Evolutionary conservation across 2,329 filamentous ascomycete genomes (phyloP).

Genomic region (Ophiosphaerella herpotricha): DNA sequence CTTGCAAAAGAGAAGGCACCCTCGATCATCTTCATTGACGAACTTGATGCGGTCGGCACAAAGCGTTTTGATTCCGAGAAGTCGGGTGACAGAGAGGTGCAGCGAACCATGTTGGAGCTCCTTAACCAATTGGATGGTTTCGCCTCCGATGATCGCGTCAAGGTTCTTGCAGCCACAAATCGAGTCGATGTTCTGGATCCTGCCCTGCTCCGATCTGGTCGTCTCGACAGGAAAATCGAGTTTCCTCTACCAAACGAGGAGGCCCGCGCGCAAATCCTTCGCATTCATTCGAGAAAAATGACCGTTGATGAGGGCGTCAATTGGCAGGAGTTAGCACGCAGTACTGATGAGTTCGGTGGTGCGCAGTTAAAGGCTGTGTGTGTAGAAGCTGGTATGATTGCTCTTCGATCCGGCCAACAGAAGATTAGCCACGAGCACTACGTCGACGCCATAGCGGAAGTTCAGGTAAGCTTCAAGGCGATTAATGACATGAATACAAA

Average conservation of each 20-base stretch:
- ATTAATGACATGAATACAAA: not conserved
- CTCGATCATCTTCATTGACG: slow-evolving; percentile 99
- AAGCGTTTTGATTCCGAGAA: slow-evolving; percentile 99
- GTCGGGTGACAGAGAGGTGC: slow-evolving; percentile 95
- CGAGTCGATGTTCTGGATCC: slow-evolving; percentile 92
- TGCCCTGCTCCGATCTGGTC: slow-evolving; percentile 85
- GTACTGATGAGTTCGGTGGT: slow-evolving; percentile 97
- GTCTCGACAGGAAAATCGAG: slow-evolving; percentile 95
- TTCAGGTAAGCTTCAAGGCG: slow-evolving; percentile 62
- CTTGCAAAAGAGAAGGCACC: slow-evolving; percentile 98
- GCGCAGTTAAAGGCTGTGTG: slow-evolving; percentile 98
- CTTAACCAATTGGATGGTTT: slow-evolving; percentile 99
- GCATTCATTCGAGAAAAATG: slow-evolving; percentile 99
- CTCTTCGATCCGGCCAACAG: slow-evolving; percentile 87
- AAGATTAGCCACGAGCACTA: slow-evolving; percentile 99
- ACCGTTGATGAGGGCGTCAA: slow-evolving; percentile 91
- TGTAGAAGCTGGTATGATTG: slow-evolving; percentile 99
- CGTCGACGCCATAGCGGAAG: slow-evolving; percentile 96
- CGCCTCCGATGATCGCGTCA: slow-evolving; percentile 94
- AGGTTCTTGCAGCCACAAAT: slow-evolving; percentile 93
- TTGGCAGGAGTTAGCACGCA: slow-evolving; percentile 93
- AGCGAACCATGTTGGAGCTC: slow-evolving; percentile 97
- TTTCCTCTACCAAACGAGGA: slow-evolving; percentile 98
- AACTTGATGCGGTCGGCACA: slow-evolving; percentile 95
- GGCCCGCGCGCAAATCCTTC: slow-evolving; percentile 92